Base-by-base conservation (phyloP, 83 land plant genomes). In the Picea abies region DNA sequence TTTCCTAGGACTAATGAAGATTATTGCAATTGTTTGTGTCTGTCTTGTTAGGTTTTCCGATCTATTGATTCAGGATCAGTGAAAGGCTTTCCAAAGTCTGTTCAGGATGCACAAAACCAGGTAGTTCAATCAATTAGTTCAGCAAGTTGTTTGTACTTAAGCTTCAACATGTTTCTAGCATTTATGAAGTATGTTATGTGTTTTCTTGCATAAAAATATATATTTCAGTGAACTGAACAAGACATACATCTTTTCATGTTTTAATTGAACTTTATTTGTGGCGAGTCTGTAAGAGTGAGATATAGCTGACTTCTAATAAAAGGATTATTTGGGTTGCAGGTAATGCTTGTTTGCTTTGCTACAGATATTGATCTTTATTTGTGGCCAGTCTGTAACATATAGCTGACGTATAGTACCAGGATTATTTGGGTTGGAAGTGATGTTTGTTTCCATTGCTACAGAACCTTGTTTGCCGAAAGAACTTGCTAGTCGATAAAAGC, bases 1-100 rank as follows among this genome's bases (percentile, higher is more conserved):
- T 49, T 76, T 26, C 14, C 52, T 9, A 20, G 56, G 20, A n/a
- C 77, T 73, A 22, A 73, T 37, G 44, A 4, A 22, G 22, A 25
- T 22, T 73, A 9, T 52, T 73, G 77, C 14, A 52, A 39, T 76
- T 79, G 10, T 71, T 72, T 23, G 73, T 26, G 9, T 61, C 3
- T 87, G 14, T 63, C 60, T 63, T 84, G 44, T 35, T 84, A 97
- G 99, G 78, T 97, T 22, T 95, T 97, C 77, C 87, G 98, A 12
- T 97, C 99, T 29, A 97, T 97, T 69, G 99, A 95, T 83, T 95
- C 99, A 14, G 98, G 99, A 67, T 97, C 99, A 64, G 89, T 92
- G 26, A 95, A 87, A 88, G 95, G 96, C 41, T 97, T 97, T 83
- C 96, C 99, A n/a, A 93, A 85, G 81, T 11, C 23, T 77, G 83